These are phyloP conservation scores for Chrysoporthe austroafricana DNA, from an alignment of 2,329 filamentous ascomycete genomes.

Conservation along the genomic window DNA sequence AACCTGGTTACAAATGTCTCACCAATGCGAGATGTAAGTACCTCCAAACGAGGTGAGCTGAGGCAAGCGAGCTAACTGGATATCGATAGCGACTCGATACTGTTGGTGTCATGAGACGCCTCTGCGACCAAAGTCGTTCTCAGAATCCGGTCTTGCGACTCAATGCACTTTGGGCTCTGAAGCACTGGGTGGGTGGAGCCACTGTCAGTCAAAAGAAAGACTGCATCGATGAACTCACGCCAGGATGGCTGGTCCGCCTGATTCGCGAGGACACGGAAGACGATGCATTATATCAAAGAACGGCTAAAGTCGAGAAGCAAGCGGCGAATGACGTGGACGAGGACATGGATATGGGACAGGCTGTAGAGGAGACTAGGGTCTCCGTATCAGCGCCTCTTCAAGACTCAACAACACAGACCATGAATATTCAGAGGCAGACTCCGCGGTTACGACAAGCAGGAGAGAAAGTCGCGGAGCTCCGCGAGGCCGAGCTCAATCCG, in stretches of 20 bases:
- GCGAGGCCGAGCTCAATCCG: constrained; percentile 71
- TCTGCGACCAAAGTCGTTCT: constrained; percentile 85
- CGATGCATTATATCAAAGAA: constrained; percentile 46
- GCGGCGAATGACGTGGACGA: constrained; percentile 50
- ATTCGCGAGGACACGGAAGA: constrained; percentile 69
- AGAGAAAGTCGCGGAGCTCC: constrained; percentile 52
- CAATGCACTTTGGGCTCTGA: constrained; percentile 90
- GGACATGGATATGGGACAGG: constrained; percentile 60
- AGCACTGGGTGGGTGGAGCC: constrained; percentile 80
- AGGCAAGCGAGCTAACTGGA: constrained; percentile 30
- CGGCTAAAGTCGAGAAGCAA: constrained; percentile 29
- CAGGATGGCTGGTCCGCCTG: constrained; percentile 79
- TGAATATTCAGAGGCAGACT: constrained; percentile 38
- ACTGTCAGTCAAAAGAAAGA: constrained; percentile 73
- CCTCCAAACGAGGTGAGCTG: not conserved
- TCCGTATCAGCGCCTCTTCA: constrained; percentile 32
- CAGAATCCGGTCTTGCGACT: constrained; percentile 77
- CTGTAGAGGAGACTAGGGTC: constrained; percentile 45
- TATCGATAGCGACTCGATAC: constrained; percentile 68
- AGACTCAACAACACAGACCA: constrained; percentile 27
- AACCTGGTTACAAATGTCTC: constrained; percentile 90
- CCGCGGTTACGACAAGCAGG: constrained; percentile 54
- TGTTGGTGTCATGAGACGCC: constrained; percentile 71
- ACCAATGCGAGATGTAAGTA: constrained; percentile 81
- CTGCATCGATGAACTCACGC: constrained; percentile 76